A percentile compares a stretch with the other conserved stretches of the same genome.
These are phyloP conservation scores for Populus alba DNA, from an alignment of 345 rosid genomes.

Conservation along the genomic window DNA sequence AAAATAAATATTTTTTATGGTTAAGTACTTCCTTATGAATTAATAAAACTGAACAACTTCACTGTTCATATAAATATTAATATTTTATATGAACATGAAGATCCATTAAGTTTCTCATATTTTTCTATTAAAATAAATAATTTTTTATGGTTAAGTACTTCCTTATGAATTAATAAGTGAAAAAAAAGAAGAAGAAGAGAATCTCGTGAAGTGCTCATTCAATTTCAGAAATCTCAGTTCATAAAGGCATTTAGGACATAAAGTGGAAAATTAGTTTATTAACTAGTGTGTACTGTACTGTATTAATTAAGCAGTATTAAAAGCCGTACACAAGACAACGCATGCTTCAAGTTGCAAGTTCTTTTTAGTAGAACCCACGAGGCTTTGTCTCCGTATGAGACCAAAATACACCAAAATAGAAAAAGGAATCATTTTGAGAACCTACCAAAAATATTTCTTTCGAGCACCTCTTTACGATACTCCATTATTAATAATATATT, in stretches of 20 bases:
- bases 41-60: background rate
- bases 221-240: background rate
- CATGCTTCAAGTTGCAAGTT: constrained; percentile 21
- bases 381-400: constrained; percentile 15
- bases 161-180: background rate
- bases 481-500: background rate
- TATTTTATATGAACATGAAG: no score
- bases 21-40: background rate
- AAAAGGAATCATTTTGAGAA: background rate
- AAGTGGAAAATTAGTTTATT: background rate
- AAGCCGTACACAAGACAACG: background rate
- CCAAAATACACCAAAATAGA: constrained; percentile 3
- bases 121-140: background rate
- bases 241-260: background rate
- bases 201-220: background rate
- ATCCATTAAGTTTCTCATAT: no score
- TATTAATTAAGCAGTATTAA: background rate
- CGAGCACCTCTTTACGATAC: background rate
- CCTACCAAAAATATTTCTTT: background rate
- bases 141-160: background rate
- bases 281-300: no score
- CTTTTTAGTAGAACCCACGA: constrained; percentile 11
- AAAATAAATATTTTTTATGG: background rate
- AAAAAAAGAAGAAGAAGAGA: background rate
- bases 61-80: no score